Conservation (phyloP, 1,139 yeast genomes). For the Yamadazyma friedrichii region DNA sequence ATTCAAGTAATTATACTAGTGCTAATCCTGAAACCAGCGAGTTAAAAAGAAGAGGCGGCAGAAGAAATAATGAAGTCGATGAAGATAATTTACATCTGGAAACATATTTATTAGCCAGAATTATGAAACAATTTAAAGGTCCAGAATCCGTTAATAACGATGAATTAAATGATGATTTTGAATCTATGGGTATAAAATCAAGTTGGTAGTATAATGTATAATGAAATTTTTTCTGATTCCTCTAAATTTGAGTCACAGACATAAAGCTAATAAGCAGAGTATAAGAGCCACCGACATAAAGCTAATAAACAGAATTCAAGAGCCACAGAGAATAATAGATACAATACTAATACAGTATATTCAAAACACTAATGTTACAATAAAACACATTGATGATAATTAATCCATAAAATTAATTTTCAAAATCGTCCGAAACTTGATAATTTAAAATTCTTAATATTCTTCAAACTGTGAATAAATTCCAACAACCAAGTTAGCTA, state of each 20-base stretch:
- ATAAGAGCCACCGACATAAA: slow-evolving; percentile 6
- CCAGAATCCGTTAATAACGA: slow-evolving; percentile 38
- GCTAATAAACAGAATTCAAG: background rate
- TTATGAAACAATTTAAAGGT: slow-evolving; percentile 45
- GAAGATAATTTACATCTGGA: slow-evolving; percentile 32
- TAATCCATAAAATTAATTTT: background rate
- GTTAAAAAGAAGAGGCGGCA: slow-evolving; percentile 23
- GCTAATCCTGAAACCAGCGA: background rate
- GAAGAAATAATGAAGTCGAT: slow-evolving; percentile 17
- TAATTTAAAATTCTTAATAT: slow-evolving; percentile 18
- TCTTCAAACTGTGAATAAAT: slow-evolving; percentile 52
- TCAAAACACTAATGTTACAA: slow-evolving; percentile 17
- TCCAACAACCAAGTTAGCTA: slow-evolving; percentile 48
- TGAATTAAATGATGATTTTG: slow-evolving; percentile 37
- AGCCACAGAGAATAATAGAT: too few species aligned
- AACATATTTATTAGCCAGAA: slow-evolving; percentile 40
- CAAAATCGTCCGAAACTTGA: background rate
- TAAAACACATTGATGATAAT: slow-evolving; percentile 10
- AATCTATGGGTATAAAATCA: slow-evolving; percentile 35
- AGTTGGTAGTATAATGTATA: slow-evolving; percentile 30
- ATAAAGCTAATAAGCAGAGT: background rate
- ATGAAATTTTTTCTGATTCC: background rate
- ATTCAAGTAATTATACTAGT: slow-evolving; percentile 18
- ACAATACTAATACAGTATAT: slow-evolving; percentile 6
- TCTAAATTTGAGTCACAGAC: slow-evolving; percentile 4